Evolutionary conservation across 192 early-diverging fungal genomes (phyloP), one percentile per base, ranked within the genome.

Genomic region (Chytriomyces hyalinus): DNA sequence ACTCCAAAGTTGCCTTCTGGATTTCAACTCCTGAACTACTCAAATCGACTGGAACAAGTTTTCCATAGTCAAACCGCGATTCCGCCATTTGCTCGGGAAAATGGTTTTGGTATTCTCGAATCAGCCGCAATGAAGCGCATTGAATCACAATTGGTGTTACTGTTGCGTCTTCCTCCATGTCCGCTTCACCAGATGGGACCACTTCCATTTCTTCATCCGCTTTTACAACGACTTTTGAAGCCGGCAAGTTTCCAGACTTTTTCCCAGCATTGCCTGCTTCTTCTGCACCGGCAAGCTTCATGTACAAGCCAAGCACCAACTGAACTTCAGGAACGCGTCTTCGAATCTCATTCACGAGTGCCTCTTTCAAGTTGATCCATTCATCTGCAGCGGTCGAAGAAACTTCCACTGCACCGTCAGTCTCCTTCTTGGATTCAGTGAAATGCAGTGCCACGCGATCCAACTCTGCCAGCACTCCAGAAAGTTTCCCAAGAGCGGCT

Each of bases 291-390:
- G 78, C 78, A 17, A 87, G 77, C 36, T 75, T 75, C 61, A 75
- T 65, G 28, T 50, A 47, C 63, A 93, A 73, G 2, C 74, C 81
- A 5, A 92, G 80, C 10, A 94, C 70, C n/a, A 86, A 84, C 45
- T 92, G 90, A 15, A 94, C 80, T 66, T 93, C 93, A 7, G 93
- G 93, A 5, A 93, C 73, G 43, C 92, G 82, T 49, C 87, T 82
- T 45, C 88, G 81, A 43, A 93, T 82, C 46, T 92, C 92, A 36
- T 83, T 78, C n/a, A 71, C 20, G n/a, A 86, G 49, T 6, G 76
- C 65, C 28, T 60, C 63, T 26, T 26, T 51, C 70, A 53, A 76
- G 6, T 46, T 60, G 0, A 10, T 28, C 84, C 81, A 82, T 44
- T 65, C 71, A 44, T 60, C 70, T 1, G 57, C 72, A 46, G 63